Conservation (phyloP, 768 basidiomycete species). For the Xerocomus spinulosus region DNA sequence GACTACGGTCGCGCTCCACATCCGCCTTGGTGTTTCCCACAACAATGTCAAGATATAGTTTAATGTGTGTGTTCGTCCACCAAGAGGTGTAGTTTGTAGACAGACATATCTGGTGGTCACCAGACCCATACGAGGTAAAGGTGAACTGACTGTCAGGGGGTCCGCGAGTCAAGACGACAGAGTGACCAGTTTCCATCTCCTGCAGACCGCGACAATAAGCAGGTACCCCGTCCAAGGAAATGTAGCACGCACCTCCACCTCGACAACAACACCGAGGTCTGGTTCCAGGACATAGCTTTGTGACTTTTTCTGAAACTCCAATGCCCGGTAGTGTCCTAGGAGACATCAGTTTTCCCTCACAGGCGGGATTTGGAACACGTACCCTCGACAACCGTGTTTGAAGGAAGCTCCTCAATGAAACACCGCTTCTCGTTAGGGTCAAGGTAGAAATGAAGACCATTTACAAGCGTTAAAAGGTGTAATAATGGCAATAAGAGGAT, state of each 20-base stretch:
- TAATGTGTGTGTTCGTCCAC: constrained; percentile 84
- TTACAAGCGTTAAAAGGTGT: constrained; percentile 41
- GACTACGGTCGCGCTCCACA: constrained; percentile 79
- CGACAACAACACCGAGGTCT: constrained; percentile 83
- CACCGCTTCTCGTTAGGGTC: constrained; percentile 91
- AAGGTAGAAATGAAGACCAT: constrained; percentile 94
- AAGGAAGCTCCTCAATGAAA: constrained; percentile 94
- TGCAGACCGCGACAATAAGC: constrained; percentile 26
- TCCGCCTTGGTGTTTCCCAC: constrained; percentile 87
- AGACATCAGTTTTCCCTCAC: not conserved
- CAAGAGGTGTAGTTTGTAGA: constrained; percentile 90
- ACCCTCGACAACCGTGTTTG: constrained; percentile 95
- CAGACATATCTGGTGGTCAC: constrained; percentile 96
- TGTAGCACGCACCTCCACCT: constrained; percentile 68
- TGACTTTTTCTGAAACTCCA: constrained; percentile 80
- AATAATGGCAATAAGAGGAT: constrained; percentile 36
- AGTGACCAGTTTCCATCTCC: constrained; percentile 82
- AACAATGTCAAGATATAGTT: constrained; percentile 90
- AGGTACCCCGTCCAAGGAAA: not conserved
- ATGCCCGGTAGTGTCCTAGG: constrained; percentile 84
- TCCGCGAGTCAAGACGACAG: constrained; percentile 86
- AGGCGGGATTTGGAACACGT: constrained; percentile 13
- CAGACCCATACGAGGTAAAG: constrained; percentile 94
- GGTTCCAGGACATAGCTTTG: constrained; percentile 68
- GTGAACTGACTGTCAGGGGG: constrained; percentile 90